Percentiles rank a stretch among this genome's conserved stretches.
Conservation (phyloP, 768 basidiomycete genomes). For the Suillus discolor region DNA sequence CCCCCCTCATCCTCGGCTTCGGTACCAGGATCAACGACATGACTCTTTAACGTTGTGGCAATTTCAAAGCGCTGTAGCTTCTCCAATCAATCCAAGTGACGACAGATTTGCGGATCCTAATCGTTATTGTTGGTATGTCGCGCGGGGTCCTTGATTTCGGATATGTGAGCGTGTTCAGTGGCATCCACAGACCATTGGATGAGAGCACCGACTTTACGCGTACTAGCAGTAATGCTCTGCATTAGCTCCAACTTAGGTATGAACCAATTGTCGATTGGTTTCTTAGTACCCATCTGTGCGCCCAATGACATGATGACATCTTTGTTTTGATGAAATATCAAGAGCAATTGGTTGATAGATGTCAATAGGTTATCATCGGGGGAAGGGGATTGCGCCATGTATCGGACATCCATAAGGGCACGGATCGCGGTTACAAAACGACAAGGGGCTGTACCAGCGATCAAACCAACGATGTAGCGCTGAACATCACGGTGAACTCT, state of each 20-base stretch:
- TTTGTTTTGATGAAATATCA: conserved; percentile 38
- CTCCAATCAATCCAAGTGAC: not conserved
- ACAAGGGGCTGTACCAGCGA: conserved; percentile 34
- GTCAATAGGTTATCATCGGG: conserved; percentile 25
- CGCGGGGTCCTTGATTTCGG: too few species aligned
- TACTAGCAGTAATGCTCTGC: too few species aligned
- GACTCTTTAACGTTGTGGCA: conserved; percentile 11
- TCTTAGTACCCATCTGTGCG: conserved; percentile 12
- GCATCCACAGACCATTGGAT: too few species aligned
- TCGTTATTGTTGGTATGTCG: too few species aligned
- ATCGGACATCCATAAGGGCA: conserved; percentile 40
- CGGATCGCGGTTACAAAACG: conserved; percentile 35
- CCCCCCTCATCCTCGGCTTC: too few species aligned
- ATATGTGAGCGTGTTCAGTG: too few species aligned
- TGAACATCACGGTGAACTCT: conserved; percentile 41
- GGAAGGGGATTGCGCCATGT: conserved; percentile 33
- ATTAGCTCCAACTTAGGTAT: too few species aligned
- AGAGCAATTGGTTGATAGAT: conserved; percentile 24
- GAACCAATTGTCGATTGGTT: too few species aligned
- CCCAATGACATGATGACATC: conserved; percentile 31
- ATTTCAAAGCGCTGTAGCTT: conserved; percentile 13
- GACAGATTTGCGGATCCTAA: too few species aligned
- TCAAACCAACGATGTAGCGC: conserved; percentile 33
- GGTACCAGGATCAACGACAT: too few species aligned
- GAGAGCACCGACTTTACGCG: too few species aligned